These are phyloP conservation scores for Bombardia bombarda DNA, from an alignment of 495 filamentous ascomycete species.

Conservation along the genomic window DNA sequence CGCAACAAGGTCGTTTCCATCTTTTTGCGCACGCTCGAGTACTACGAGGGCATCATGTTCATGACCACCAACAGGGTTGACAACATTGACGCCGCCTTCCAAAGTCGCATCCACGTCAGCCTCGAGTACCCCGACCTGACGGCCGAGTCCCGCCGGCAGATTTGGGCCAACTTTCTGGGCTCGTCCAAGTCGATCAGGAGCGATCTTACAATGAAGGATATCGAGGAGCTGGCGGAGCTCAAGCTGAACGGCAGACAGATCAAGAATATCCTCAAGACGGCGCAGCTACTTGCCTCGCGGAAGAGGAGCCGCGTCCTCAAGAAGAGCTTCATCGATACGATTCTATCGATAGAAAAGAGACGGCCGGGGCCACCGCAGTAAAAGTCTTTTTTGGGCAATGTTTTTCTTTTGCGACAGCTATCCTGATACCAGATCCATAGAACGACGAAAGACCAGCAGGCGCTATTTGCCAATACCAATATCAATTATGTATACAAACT, in stretches of 20 bases:
- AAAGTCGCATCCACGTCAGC: constrained; percentile 31
- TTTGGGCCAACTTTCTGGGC: constrained; percentile 18
- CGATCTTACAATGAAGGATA: constrained; percentile 11
- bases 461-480: no score
- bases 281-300: constrained; percentile 12
- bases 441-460: no score
- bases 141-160: constrained; percentile 14
- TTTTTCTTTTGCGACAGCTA: no score
- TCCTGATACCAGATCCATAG: no score
- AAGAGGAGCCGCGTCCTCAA: constrained; percentile 9
- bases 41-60: constrained; percentile 34
- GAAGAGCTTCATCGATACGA: constrained; percentile 20
- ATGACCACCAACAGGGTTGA: constrained; percentile 38
- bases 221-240: constrained; percentile 19
- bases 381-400: no score
- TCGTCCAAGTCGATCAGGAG: constrained; percentile 13
- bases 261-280: constrained; percentile 42
- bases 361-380: no score
- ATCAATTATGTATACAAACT: no score
- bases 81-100: constrained; percentile 35
- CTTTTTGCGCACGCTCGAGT: constrained; percentile 45
- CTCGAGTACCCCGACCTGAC: constrained; percentile 31
- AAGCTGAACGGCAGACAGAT: constrained; percentile 28
- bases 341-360: constrained; percentile 22
- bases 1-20: constrained; percentile 50